Base-by-base conservation (phyloP, 768 basidiomycete species). In the Steccherinum ochraceum region DNA sequence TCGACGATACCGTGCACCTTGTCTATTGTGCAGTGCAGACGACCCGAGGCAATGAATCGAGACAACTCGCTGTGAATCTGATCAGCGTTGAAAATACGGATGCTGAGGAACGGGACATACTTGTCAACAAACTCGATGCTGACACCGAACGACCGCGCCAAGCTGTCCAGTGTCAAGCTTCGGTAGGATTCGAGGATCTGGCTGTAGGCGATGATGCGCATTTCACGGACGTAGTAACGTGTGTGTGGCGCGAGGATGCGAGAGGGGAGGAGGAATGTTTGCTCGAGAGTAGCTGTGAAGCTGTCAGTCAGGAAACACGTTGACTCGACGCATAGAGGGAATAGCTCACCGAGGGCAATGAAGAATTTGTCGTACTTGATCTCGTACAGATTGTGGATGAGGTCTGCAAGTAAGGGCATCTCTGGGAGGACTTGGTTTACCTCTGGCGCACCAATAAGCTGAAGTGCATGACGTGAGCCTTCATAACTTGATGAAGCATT, bases 351-450 rank as follows among this genome's bases (percentile, higher is more conserved):
- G 18, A 98, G 79, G 0, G 94, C 86, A 27, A 84, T 68, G 67
- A 97, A 99, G 72, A 98, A 93, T 54, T 93, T 90, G 63, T 91
- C 83, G 64, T 98, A 99, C 59, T 94, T 89, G 57, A 89, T 91
- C 52, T 94, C 89, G 66, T 94, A 94, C 3, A 99, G 73, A 58
- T 80, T 93, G 61, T 87, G 89, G 50, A 89, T 82, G 49, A 91
- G 81, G 58, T 90, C 86, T 12, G 88, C 81, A 11, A 97, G 81
- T 5, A 83, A 72, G 0, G 94, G 92, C 0, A 93, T 72, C 43
- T 91, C 87, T 0, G 91, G 86, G 3, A 97, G 70, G 19, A 86
- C 83, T 54, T 89, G 83, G 59, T 80, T 86, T 10, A 97, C 91
- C 67, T 99, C 94, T 0, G 95, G 87, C 3, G 93, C 80, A 25